Base-by-base conservation (phyloP, 345 rosid genomes). In the Euphorbia tirucalli region DNA sequence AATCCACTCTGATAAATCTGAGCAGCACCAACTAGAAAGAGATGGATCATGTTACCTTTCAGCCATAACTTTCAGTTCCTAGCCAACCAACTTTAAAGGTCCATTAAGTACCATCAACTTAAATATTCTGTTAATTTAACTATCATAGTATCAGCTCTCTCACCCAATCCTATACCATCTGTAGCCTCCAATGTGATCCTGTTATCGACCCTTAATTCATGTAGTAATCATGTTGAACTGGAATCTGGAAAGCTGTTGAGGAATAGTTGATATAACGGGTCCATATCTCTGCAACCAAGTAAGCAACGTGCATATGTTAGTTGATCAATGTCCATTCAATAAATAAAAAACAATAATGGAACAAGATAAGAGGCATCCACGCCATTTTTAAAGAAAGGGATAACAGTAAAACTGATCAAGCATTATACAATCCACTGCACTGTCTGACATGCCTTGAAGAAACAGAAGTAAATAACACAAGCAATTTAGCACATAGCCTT, bases 241-340 rank as follows among this genome's bases (percentile, higher is more conserved):
- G 85, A 91, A 91, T 84, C 98, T 91, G 48, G 98, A 93, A 64
- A 93, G 97, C 83, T 93, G 98, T 83, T 91, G 97, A 48, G 98
- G 98, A 78, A 93, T 93, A 79, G 97, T 91, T 32, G 97, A 93
- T 75, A 91, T 93, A 30, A 93, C 96, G 0, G 97, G 97, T 60
- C 98, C 98, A 31, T 91, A 93, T 82, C 96, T 91, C 97, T 93
- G 88, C 85, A 66, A 50, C 56, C 81, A 71, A 75, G 60, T 27
- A 41, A 74, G 31, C 31, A 28, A 15, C 8, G 13, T 11, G 27
- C 64, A 65, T 9, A 21, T 15, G 7, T n/a, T 9, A 32, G 37
- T 14, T 15, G 27, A 39, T 39, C 43, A 71, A 54, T 55, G 5
- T 27, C 49, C 4, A 37, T 49, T 32, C 16, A 35, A 73, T 60